Base-by-base conservation (phyloP, 2,329 filamentous ascomycete genomes). In the Neospermospora avenae region DNA sequence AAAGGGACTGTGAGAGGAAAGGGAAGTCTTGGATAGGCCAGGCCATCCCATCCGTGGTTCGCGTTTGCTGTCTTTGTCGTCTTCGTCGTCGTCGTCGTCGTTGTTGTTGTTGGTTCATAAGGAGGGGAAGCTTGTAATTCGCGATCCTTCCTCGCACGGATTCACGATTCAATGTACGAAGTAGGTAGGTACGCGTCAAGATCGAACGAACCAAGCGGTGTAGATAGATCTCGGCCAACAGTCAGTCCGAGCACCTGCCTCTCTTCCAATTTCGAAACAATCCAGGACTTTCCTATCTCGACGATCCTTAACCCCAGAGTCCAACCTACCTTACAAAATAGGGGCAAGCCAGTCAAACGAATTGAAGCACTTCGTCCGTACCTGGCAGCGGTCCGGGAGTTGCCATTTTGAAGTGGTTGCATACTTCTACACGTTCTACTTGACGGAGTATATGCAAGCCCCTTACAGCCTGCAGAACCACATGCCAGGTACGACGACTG, bases 111-210 rank as follows among this genome's bases (percentile, higher is more conserved):
- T 53, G 63, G 61, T 65, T 63, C 60, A 63, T 61, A 51, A 52
- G 55, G 63, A 65, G 63, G 63, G 62, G 60, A 57, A 63, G 58
- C 60, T 61, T 39, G 35, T 35, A 24, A 48, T 24, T 46, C 28
- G 39, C 52, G 22, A 42, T 6, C 22, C 20, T 13, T 18, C 22
- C 44, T 35, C 28, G n/a, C 54, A 46, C 34, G 28, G 46, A 34
- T 31, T 34, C 46, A 18, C n/a, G n/a, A n/a, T n/a, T n/a, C n/a
- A n/a, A n/a, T n/a, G n/a, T n/a, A n/a, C n/a, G n/a, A n/a, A n/a
- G n/a, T n/a, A n/a, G n/a, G n/a, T n/a, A n/a, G n/a, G n/a, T n/a
- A n/a, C n/a, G n/a, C n/a, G n/a, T n/a, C n/a, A n/a, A n/a, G n/a
- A n/a, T n/a, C n/a, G n/a, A n/a, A n/a, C n/a, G n/a, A n/a, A n/a